A percentile compares a stretch with the other conserved stretches of the same genome.
Evolutionary conservation across 2,329 filamentous ascomycete genomes (phyloP).

Genomic region (Trichophaea hybrida): DNA sequence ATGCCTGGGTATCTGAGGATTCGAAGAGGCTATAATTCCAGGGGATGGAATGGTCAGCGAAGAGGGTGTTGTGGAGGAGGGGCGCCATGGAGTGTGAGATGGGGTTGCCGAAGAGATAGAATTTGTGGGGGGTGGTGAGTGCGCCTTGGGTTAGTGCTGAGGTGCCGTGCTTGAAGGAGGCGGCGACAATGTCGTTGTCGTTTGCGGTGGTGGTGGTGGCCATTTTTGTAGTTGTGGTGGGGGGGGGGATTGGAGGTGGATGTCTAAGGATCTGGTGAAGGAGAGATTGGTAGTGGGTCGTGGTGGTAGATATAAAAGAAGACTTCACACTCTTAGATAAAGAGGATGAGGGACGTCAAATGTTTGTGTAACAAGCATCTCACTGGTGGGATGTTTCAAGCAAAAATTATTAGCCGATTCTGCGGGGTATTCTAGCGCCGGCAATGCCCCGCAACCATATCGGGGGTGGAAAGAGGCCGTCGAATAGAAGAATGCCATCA

Average conservation of each 20-base stretch:
- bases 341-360: background rate
- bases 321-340: background rate
- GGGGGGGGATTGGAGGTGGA: background rate
- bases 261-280: background rate
- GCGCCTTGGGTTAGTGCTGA: constrained; percentile 3
- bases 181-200: constrained; percentile 8
- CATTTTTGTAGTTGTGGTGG: background rate
- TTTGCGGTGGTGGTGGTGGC: constrained; percentile 4
- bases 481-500: background rate
- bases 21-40: constrained; percentile 16
- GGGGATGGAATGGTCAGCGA: constrained; percentile 36
- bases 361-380: background rate
- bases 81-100: constrained; percentile 43
- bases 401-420: background rate
- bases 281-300: background rate
- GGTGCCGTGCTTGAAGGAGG: constrained; percentile 11
- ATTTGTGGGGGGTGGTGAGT: constrained; percentile 5
- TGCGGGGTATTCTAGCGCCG: background rate
- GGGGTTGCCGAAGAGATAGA: constrained; percentile 42
- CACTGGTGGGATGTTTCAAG: background rate
- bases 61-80: constrained; percentile 41
- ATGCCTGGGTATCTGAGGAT: constrained; percentile 9
- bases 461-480: background rate
- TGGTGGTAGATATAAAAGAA: background rate
- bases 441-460: background rate